Percentiles rank a stretch among this genome's conserved stretches.
phyloP scores from a whole-genome alignment of 768 basidiomycete species.

The Saitozyma sp. region DNA sequence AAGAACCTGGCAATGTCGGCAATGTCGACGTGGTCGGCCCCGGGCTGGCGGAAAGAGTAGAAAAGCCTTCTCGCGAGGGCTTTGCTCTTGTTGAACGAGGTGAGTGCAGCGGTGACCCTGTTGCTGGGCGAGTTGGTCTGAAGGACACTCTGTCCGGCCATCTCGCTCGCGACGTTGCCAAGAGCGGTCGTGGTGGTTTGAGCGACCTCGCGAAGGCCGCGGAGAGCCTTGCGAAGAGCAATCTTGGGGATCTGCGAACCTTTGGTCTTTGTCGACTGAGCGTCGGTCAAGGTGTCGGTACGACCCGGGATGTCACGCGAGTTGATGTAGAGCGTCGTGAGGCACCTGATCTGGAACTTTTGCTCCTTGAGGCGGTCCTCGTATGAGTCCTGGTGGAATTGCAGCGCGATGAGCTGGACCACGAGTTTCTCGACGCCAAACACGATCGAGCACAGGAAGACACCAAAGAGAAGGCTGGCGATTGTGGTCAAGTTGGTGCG shows the following conservation, averaged over 20 bases:
- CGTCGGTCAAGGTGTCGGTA: conserved; percentile 62
- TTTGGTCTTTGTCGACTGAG: conserved; percentile 51
- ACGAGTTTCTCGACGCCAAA: conserved; percentile 79
- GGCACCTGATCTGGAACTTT: conserved; percentile 69
- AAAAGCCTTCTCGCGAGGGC: conserved; percentile 77
- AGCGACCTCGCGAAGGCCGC: conserved; percentile 70
- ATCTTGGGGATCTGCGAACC: conserved; percentile 59
- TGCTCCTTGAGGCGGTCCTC: conserved; percentile 81
- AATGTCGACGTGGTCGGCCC: conserved; percentile 62
- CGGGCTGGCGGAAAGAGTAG: conserved; percentile 74
- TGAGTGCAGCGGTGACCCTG: conserved; percentile 74
- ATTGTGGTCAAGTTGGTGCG: conserved; percentile 60
- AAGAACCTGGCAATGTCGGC: conserved; percentile 73
- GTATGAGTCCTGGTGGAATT: conserved; percentile 68
- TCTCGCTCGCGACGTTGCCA: conserved; percentile 65
- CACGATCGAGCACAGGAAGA: conserved; percentile 67
- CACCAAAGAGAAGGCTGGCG: conserved; percentile 69
- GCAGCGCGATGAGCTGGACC: conserved; percentile 71
- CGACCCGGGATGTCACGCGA: conserved; percentile 72
- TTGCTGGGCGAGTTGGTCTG: conserved; percentile 85
- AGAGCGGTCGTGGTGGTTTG: conserved; percentile 77
- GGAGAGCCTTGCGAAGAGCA: conserved; percentile 69
- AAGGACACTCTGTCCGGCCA: conserved; percentile 64
- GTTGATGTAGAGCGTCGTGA: conserved; percentile 75
- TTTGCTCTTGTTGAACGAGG: conserved; percentile 73